Conservation (phyloP, 2,329 filamentous ascomycete genomes). For the Sarocladium brachiariae region DNA sequence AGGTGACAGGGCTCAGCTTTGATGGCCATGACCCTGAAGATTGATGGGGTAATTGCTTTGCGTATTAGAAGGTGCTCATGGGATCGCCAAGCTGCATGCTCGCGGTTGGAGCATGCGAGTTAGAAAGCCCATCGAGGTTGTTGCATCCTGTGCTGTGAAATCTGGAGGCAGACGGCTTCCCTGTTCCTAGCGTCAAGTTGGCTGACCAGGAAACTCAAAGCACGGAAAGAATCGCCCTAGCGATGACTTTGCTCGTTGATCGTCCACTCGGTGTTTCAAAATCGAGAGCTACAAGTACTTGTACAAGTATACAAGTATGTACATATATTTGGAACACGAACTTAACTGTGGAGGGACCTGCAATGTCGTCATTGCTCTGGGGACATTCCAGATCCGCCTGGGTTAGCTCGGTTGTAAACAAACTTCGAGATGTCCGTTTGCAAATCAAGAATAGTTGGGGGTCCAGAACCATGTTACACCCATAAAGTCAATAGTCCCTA, state of each 20-base stretch:
- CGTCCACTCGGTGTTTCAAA: not conserved
- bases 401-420: not conserved
- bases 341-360: not conserved
- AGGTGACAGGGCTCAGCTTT: not conserved
- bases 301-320: too few species aligned
- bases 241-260: not conserved
- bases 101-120: not conserved
- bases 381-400: not conserved
- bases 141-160: not conserved
- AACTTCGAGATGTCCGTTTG: not conserved
- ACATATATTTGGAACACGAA: not conserved
- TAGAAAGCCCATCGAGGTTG: not conserved
- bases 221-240: not conserved
- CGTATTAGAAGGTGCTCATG: not conserved
- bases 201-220: not conserved
- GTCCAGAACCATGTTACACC: too few species aligned
- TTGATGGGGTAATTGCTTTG: not conserved
- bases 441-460: too few species aligned
- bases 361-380: slow-evolving; percentile 1
- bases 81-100: not conserved
- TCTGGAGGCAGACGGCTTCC: not conserved
- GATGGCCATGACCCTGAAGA: not conserved
- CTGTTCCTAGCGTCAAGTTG: not conserved
- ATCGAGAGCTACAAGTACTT: too few species aligned
- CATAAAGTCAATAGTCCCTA: too few species aligned